phyloP scores from a whole-genome alignment of 768 basidiomycete genomes.

The Termitomyces sp. region DNA sequence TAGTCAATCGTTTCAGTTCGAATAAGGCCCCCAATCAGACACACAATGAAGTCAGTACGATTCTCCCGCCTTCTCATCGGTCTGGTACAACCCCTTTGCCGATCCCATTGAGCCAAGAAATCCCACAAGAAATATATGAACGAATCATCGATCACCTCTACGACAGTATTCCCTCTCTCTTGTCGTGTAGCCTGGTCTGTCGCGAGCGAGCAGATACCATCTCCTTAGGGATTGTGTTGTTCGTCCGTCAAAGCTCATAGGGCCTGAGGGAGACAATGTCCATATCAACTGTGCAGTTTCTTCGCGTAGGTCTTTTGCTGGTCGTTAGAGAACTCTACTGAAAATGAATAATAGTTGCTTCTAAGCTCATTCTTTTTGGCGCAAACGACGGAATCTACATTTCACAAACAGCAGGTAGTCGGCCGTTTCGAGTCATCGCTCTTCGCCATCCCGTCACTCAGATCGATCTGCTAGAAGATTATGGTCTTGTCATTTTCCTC shows the following conservation, averaged over 20 bases:
- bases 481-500: slow-evolving; percentile 68
- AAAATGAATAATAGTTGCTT: neutral
- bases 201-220: slow-evolving; percentile 12
- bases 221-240: slow-evolving; percentile 8
- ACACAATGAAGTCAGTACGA: neutral
- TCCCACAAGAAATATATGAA: slow-evolving; percentile 16
- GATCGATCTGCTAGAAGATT: slow-evolving; percentile 73
- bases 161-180: slow-evolving; percentile 8
- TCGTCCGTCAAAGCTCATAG: slow-evolving; percentile 3
- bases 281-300: slow-evolving; percentile 7
- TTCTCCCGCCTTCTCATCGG: neutral
- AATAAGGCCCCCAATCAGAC: neutral
- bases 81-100: slow-evolving; percentile 1
- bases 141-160: slow-evolving; percentile 10
- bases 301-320: slow-evolving; percentile 2
- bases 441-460: slow-evolving; percentile 45
- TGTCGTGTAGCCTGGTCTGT: slow-evolving; percentile 20
- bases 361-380: slow-evolving; percentile 10
- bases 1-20: neutral
- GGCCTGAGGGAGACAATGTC: neutral
- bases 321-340: neutral
- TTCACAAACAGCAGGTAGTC: neutral
- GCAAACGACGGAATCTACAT: slow-evolving; percentile 12
- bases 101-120: neutral
- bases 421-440: slow-evolving; percentile 5